Evolutionary conservation across 129 eudicot species (phyloP).

Genomic region (Pseudognaphalium luteoalbum): DNA sequence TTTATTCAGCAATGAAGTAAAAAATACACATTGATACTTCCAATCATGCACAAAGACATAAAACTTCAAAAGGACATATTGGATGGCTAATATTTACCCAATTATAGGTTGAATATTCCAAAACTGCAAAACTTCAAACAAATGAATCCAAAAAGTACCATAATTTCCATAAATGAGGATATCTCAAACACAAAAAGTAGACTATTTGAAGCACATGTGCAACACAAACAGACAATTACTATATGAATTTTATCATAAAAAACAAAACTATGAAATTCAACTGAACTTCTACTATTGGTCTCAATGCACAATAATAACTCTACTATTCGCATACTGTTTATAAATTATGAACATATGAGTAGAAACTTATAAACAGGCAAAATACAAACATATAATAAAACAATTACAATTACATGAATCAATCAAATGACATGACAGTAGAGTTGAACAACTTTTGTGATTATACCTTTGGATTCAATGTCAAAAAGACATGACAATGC

Average conservation of each 20-base stretch:
- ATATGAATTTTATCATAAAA: neutral
- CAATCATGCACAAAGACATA: neutral
- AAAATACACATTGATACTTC: neutral
- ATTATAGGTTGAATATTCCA: conserved; percentile 31
- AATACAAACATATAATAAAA: neutral
- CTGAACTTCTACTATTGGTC: conserved; percentile 7
- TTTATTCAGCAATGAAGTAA: neutral
- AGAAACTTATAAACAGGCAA: conserved; percentile 23
- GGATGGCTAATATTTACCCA: conserved; percentile 9
- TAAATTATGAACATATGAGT: conserved; percentile 6
- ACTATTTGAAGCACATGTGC: conserved; percentile 34
- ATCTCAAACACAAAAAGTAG: conserved; percentile 3
- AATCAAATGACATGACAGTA: conserved; percentile 27
- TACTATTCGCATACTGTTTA: conserved; percentile 13
- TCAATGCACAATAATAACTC: conserved; percentile 19
- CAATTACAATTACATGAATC: conserved; percentile 7
- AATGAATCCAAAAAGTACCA: conserved; percentile 36
- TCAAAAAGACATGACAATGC: conserved; percentile 27
- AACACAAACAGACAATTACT: conserved; percentile 30
- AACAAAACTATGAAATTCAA: conserved; percentile 27
- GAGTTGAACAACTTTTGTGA: conserved; percentile 20
- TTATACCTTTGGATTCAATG: conserved; percentile 23
- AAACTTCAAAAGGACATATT: neutral
- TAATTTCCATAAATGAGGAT: neutral
- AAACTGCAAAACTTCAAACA: conserved; percentile 35